phyloP scores from a whole-genome alignment of 495 filamentous ascomycete genomes.

The Chaetomium fimeti region DNA sequence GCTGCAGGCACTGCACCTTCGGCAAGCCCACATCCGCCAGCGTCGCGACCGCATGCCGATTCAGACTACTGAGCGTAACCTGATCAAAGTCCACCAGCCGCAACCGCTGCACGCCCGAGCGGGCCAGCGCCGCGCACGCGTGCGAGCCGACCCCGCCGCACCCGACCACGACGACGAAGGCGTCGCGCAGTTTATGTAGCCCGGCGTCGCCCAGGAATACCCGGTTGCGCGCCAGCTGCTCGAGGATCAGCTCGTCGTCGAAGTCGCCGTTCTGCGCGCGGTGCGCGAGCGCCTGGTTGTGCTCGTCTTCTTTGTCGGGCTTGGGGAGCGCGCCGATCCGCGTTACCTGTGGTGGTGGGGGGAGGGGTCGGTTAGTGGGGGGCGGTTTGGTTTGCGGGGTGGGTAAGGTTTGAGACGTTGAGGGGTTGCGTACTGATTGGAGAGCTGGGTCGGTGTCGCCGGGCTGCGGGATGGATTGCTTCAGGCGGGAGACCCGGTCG shows the following conservation, averaged over 20 bases:
- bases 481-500: slow-evolving; percentile 64
- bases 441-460: slow-evolving; percentile 27
- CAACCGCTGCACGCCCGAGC: slow-evolving; percentile 82
- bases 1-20: slow-evolving; percentile 82
- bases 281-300: slow-evolving; percentile 69
- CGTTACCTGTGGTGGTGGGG: slow-evolving; percentile 61
- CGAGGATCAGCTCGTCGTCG: slow-evolving; percentile 90
- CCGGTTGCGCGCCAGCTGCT: slow-evolving; percentile 92
- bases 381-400: background rate
- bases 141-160: slow-evolving; percentile 95
- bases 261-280: slow-evolving; percentile 86
- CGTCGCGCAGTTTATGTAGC: slow-evolving; percentile 69
- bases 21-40: slow-evolving; percentile 91
- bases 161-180: slow-evolving; percentile 87
- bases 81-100: slow-evolving; percentile 98
- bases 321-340: slow-evolving; percentile 61
- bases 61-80: slow-evolving; percentile 88
- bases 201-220: slow-evolving; percentile 86
- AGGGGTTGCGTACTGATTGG: slow-evolving; percentile 32
- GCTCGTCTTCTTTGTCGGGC: slow-evolving; percentile 70
- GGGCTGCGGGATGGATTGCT: slow-evolving; percentile 67
- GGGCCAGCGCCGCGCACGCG: slow-evolving; percentile 77
- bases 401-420: background rate
- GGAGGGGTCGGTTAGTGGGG: background rate
- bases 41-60: slow-evolving; percentile 91